phyloP scores from a whole-genome alignment of 495 filamentous ascomycete species.

The Aspergillus mulundensis region DNA sequence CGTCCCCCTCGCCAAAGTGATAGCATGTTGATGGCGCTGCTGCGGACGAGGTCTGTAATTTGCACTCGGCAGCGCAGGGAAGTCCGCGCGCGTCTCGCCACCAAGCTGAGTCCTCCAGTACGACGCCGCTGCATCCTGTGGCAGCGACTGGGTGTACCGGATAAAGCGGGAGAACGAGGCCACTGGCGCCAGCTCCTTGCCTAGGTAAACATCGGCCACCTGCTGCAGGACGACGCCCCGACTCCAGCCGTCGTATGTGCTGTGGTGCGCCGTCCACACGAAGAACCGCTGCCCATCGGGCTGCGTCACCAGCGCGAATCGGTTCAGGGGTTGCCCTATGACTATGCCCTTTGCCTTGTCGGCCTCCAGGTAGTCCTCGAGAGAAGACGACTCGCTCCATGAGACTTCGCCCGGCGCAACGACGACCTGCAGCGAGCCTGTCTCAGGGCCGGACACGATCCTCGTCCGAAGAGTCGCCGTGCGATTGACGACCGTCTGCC shows the following conservation, averaged over 20 bases:
- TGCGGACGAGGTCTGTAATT: not conserved
- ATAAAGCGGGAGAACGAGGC: slow-evolving; percentile 7
- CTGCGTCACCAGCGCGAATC: slow-evolving; percentile 3
- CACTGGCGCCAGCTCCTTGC: not conserved
- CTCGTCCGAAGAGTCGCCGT: slow-evolving; percentile 39
- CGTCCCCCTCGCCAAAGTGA: not conserved
- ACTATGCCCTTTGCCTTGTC: not conserved
- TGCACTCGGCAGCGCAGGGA: not conserved
- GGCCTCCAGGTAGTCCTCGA: not conserved
- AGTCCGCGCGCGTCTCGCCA: not conserved
- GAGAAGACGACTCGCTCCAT: not conserved
- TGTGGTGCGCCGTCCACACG: slow-evolving; percentile 55
- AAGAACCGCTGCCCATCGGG: not conserved
- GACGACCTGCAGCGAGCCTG: slow-evolving; percentile 9
- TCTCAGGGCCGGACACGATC: slow-evolving; percentile 21
- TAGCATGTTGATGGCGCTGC: not conserved
- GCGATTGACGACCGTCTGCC: slow-evolving; percentile 22
- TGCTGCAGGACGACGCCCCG: slow-evolving; percentile 45
- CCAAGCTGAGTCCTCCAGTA: slow-evolving; percentile 3
- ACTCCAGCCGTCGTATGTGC: slow-evolving; percentile 57
- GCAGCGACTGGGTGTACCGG: slow-evolving; percentile 4
- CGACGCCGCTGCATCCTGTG: slow-evolving; percentile 3
- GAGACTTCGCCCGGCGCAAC: not conserved
- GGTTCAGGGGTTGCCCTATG: slow-evolving; percentile 10
- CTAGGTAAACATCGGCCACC: slow-evolving; percentile 35